Evolutionary conservation across 1,284 basidiomycete species (phyloP).

Genomic region (Leccinum griseonigrum): DNA sequence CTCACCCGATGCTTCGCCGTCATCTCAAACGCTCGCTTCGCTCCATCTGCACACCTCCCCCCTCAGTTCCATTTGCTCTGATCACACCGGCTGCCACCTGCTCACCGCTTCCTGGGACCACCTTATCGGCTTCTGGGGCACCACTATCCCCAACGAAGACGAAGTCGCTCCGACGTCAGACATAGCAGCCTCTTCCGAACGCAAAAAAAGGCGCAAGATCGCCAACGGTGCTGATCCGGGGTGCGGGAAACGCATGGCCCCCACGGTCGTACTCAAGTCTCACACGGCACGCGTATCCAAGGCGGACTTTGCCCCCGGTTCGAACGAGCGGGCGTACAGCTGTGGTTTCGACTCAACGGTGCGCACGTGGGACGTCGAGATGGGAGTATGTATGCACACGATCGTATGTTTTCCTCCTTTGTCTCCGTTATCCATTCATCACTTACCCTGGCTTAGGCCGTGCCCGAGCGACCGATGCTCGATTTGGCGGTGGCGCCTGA

Average conservation of each 20-base stretch:
- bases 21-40: conserved; percentile 43
- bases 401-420: conserved; percentile 35
- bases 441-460: conserved; percentile 42
- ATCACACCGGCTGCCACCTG: conserved; percentile 49
- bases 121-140: conserved; percentile 74
- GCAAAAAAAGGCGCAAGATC: conserved; percentile 57
- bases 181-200: conserved; percentile 35
- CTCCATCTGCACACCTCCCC: conserved; percentile 80
- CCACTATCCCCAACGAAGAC: conserved; percentile 57
- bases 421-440: neutral
- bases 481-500: conserved; percentile 48
- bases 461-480: conserved; percentile 70
- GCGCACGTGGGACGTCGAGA: conserved; percentile 69
- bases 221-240: conserved; percentile 31
- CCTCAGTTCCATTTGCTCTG: conserved; percentile 65
- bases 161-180: conserved; percentile 44
- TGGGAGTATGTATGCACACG: conserved; percentile 62
- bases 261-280: conserved; percentile 64
- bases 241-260: conserved; percentile 55
- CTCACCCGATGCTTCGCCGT: conserved; percentile 45
- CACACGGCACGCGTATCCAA: conserved; percentile 74
- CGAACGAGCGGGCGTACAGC: conserved; percentile 50
- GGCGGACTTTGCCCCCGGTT: conserved; percentile 45
- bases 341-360: conserved; percentile 79
- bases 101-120: conserved; percentile 32